phyloP scores from a whole-genome alignment of 257 asterid species.

The Cordia subcordata region DNA sequence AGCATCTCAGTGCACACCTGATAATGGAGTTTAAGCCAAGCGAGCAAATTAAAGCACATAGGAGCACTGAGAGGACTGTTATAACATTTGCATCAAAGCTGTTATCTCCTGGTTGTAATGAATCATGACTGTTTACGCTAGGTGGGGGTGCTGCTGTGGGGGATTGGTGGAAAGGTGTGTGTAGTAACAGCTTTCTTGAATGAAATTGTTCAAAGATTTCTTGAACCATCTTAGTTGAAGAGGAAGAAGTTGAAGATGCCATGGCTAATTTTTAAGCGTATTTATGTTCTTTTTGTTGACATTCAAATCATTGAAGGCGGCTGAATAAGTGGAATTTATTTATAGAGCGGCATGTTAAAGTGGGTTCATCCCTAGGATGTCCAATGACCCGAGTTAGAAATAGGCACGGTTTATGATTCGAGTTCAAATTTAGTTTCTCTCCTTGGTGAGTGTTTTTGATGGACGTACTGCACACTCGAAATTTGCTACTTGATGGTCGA shows the following conservation, averaged over 20 bases:
- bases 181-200: slow-evolving; percentile 23
- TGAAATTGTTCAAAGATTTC: slow-evolving; percentile 14
- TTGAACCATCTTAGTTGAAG: slow-evolving; percentile 2
- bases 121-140: background rate
- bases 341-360: background rate
- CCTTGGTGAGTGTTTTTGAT: too few relatives aligned
- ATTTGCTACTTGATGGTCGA: too few relatives aligned
- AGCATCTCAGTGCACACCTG: slow-evolving; percentile 26
- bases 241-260: background rate
- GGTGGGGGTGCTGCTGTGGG: slow-evolving; percentile 12
- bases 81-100: slow-evolving; percentile 26
- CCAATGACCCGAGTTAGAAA: too few relatives aligned
- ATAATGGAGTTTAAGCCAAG: slow-evolving; percentile 27
- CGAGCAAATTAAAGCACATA: slow-evolving; percentile 29
- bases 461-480: too few relatives aligned
- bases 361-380: too few relatives aligned
- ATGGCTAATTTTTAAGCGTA: background rate
- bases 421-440: too few relatives aligned
- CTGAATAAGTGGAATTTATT: background rate
- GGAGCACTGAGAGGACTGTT: slow-evolving; percentile 24
- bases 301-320: background rate
- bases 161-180: slow-evolving; percentile 11
- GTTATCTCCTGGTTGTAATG: background rate
- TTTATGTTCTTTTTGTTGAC: background rate
- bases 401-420: too few relatives aligned